phyloP scores from a whole-genome alignment of 768 basidiomycete species.

The Tulasnella sp. region DNA sequence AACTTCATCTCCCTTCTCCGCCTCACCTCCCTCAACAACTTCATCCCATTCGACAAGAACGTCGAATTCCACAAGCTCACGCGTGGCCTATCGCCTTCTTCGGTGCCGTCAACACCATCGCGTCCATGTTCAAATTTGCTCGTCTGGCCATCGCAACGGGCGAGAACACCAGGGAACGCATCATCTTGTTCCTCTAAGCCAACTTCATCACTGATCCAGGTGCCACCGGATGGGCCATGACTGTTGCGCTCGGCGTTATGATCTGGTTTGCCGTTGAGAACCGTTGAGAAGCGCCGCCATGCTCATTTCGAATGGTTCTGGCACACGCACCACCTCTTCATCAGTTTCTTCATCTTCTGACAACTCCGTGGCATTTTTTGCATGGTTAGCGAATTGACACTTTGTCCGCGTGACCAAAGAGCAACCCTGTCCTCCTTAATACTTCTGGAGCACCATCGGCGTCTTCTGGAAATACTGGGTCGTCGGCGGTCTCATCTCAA shows the following conservation, averaged over 20 bases:
- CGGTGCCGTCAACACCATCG: not conserved
- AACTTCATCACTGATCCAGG: slow-evolving; percentile 39
- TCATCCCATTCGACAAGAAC: slow-evolving; percentile 49
- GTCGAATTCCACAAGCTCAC: not conserved
- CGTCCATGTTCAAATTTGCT: not conserved
- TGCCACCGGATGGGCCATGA: slow-evolving; percentile 37
- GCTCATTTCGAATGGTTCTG: slow-evolving; percentile 83
- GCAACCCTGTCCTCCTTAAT: slow-evolving; percentile 55
- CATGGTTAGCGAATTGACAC: slow-evolving; percentile 53
- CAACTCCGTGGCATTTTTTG: slow-evolving; percentile 96
- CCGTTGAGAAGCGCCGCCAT: slow-evolving; percentile 68
- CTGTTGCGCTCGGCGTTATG: slow-evolving; percentile 39
- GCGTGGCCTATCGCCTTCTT: too few species aligned
- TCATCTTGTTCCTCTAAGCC: slow-evolving; percentile 31
- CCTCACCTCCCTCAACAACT: slow-evolving; percentile 69
- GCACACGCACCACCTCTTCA: slow-evolving; percentile 84
- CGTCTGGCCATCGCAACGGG: slow-evolving; percentile 29
- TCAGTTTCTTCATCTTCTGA: slow-evolving; percentile 89
- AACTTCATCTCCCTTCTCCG: slow-evolving; percentile 83
- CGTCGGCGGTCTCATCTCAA: slow-evolving; percentile 78
- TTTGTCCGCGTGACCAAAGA: not conserved
- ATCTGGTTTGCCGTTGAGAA: slow-evolving; percentile 60
- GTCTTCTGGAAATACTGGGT: slow-evolving; percentile 98
- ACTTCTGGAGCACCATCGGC: slow-evolving; percentile 75
- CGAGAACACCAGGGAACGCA: slow-evolving; percentile 77